Percentiles rank a stretch among this genome's conserved stretches.
Conservation (phyloP, 345 rosid genomes). For the Draba incana region DNA sequence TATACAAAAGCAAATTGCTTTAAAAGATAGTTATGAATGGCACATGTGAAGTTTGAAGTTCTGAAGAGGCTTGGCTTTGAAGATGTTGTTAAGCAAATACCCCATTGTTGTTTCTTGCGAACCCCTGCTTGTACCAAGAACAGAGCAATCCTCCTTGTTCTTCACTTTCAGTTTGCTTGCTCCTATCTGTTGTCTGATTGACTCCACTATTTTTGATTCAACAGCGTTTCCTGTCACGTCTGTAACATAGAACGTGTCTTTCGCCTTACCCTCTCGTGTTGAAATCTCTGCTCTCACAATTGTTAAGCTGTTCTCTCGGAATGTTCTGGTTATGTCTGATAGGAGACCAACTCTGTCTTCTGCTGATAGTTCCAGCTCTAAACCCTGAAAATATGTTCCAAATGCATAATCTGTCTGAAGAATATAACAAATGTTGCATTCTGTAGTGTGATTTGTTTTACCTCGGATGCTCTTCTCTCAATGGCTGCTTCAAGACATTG, state of each 20-base stretch:
- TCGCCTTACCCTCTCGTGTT: slow-evolving; percentile 76
- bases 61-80: slow-evolving; percentile 30
- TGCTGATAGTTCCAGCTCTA: slow-evolving; percentile 75
- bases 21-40: slow-evolving; percentile 8
- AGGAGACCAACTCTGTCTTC: slow-evolving; percentile 86
- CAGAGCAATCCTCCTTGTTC: slow-evolving; percentile 48
- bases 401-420: not conserved
- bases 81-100: slow-evolving; percentile 27
- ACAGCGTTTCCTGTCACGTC: slow-evolving; percentile 80
- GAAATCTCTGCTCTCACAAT: slow-evolving; percentile 92
- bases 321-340: slow-evolving; percentile 92
- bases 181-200: slow-evolving; percentile 82
- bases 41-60: slow-evolving; percentile 13
- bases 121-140: slow-evolving; percentile 22
- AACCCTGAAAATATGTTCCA: slow-evolving; percentile 56
- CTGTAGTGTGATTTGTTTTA: slow-evolving; percentile 25
- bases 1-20: slow-evolving; percentile 1
- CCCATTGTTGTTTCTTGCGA: slow-evolving; percentile 49
- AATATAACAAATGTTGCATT: not conserved
- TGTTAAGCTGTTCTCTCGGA: slow-evolving; percentile 85
- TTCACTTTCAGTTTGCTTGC: slow-evolving; percentile 61
- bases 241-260: slow-evolving; percentile 74
- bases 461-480: slow-evolving; percentile 78
- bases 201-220: slow-evolving; percentile 70
- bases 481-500: slow-evolving; percentile 87